Conservation (phyloP, 495 filamentous ascomycete genomes). For the Penicillium steckii region DNA sequence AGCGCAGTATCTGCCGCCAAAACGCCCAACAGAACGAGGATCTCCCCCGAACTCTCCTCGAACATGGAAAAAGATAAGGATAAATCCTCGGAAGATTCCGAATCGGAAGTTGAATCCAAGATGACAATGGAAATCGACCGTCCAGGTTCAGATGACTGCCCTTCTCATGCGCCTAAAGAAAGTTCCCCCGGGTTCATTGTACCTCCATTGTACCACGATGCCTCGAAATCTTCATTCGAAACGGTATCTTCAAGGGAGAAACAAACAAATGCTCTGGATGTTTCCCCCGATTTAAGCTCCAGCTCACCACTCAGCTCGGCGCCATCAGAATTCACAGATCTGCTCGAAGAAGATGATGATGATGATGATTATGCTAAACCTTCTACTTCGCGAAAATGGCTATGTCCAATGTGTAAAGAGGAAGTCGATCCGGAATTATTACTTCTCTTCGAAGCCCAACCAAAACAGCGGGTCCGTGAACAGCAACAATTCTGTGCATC, state of each 20-base stretch:
- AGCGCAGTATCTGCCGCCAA: conserved; percentile 16
- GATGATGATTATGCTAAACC: not conserved
- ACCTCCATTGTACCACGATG: conserved; percentile 18
- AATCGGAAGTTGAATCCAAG: conserved; percentile 22
- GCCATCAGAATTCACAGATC: conserved; percentile 4
- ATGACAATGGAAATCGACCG: conserved; percentile 26
- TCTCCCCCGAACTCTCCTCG: no score
- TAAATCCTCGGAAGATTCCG: conserved; percentile 8
- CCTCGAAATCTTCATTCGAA: conserved; percentile 26
- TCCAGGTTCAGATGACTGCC: conserved; percentile 16
- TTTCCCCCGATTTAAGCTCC: not conserved
- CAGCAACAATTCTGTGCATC: conserved; percentile 68
- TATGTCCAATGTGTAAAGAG: conserved; percentile 70
- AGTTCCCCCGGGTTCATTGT: conserved; percentile 20
- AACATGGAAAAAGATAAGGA: no score
- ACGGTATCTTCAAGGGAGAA: conserved; percentile 8
- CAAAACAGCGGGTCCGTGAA: conserved; percentile 56
- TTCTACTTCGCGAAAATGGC: conserved; percentile 8
- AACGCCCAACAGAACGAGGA: no score
- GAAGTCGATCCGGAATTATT: conserved; percentile 54
- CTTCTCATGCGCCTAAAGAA: not conserved
- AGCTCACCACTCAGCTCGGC: conserved; percentile 15
- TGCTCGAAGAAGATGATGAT: conserved; percentile 3
- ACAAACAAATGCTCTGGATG: conserved; percentile 1
- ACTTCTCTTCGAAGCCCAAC: conserved; percentile 42